Conservation (phyloP, 2,329 filamentous ascomycete species). For the Phaeophleospora eucalypticola region DNA sequence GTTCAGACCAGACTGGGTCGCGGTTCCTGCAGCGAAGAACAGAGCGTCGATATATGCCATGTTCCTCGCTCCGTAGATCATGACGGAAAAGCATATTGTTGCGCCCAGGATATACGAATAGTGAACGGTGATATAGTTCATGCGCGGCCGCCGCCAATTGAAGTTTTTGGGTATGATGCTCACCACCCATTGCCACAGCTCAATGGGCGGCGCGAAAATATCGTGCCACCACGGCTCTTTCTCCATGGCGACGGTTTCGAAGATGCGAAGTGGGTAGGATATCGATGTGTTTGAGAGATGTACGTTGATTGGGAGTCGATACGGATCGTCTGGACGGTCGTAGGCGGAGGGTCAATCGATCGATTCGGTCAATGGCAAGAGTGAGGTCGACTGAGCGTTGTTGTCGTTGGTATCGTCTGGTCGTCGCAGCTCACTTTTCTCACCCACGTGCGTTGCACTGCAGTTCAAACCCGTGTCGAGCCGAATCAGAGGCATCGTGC, state of each 20-base stretch:
- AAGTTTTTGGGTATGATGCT: conserved; percentile 14
- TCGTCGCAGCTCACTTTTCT: background rate
- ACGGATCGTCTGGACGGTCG: no score
- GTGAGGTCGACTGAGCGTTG: background rate
- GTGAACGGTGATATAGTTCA: conserved; percentile 78
- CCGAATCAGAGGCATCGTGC: background rate
- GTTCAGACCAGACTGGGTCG: conserved; percentile 92
- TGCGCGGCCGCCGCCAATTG: conserved; percentile 51
- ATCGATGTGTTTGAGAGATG: background rate
- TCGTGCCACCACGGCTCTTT: conserved; percentile 4
- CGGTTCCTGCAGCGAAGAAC: conserved; percentile 78
- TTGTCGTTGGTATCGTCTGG: background rate
- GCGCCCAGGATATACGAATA: conserved; percentile 79
- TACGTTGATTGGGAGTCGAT: no score
- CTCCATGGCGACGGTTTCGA: background rate
- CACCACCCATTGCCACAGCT: conserved; percentile 18
- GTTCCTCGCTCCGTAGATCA: conserved; percentile 61
- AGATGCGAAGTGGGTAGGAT: background rate
- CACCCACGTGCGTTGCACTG: background rate
- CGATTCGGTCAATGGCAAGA: no score
- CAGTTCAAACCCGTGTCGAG: background rate
- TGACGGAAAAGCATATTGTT: conserved; percentile 68
- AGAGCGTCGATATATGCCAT: conserved; percentile 81
- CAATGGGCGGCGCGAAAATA: conserved; percentile 20
- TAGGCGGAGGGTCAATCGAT: no score